Base-by-base conservation (phyloP, 768 basidiomycete genomes). In the Astraeus odoratus region DNA sequence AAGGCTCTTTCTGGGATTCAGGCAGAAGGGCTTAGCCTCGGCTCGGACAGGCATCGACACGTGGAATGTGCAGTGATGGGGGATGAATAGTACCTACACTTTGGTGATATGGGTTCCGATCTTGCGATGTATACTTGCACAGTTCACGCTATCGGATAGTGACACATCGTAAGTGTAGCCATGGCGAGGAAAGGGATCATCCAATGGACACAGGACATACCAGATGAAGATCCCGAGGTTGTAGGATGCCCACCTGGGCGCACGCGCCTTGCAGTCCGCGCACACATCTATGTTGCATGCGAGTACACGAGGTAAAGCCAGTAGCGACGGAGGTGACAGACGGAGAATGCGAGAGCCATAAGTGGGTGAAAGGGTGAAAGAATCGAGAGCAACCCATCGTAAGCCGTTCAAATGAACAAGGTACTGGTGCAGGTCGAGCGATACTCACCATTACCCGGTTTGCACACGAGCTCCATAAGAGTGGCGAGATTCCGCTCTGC, bases 51-150 rank as follows among this genome's bases (percentile, higher is more conserved):
- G 22, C 20, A 16, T 20, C 22, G 23, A 24, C 9, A 24, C 8
- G 43, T 36, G 8, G 27, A 7, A 22, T 27, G n/a, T 22, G 36
- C 39, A 47, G n/a, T 23, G 6, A 47, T 27, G 7, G 40, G 24
- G 18, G 13, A 41, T 8, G n/a, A 36, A 36, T 6, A 16, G 29
- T 29, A 72, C 78, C 60, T 72, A 93, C 90, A 97, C 88, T 79
- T 96, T 93, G 0, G 86, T 80, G 52, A 92, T 73, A 61, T 97
- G 94, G 4, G 90, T 94, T 2, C 94, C 94, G 47, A 97, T 83
- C 71, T 94, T 95, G 43, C 94, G 77, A 68, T 97, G 94, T 41
- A 95, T 80, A 47, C 86, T 85, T 13, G 94, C 94, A 60, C 94
- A 97, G 53, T 77, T 78, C 34, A 91, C 73, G 56, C 92, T 93